These are phyloP conservation scores for Aspergillus sp. DNA, from an alignment of 2,329 filamentous ascomycete species.

Conservation along the genomic window DNA sequence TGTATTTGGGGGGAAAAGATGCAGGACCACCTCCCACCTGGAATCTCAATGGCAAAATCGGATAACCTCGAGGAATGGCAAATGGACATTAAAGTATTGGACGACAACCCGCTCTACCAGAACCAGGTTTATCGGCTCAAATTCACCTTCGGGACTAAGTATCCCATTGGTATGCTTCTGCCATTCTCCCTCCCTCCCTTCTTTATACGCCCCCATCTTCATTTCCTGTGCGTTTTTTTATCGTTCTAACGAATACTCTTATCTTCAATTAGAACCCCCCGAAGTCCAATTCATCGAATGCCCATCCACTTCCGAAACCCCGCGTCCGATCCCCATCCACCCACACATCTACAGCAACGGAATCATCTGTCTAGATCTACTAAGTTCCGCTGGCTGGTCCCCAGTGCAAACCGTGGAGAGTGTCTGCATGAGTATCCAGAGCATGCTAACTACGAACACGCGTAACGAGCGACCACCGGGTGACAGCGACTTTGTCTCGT, in stretches of 20 bases:
- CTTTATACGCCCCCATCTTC: no score
- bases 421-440: slow-evolving; percentile 94
- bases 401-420: slow-evolving; percentile 97
- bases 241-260: background rate
- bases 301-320: slow-evolving; percentile 33
- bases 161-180: slow-evolving; percentile 84
- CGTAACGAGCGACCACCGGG: slow-evolving; percentile 87
- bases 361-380: slow-evolving; percentile 93
- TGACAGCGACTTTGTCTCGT: slow-evolving; percentile 81
- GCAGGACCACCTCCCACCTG: slow-evolving; percentile 55
- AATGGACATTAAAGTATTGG: slow-evolving; percentile 86
- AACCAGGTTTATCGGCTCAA: slow-evolving; percentile 77
- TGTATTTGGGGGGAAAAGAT: slow-evolving; percentile 34
- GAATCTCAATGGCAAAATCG: slow-evolving; percentile 73
- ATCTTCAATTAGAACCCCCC: slow-evolving; percentile 66
- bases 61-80: slow-evolving; percentile 86
- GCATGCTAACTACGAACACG: slow-evolving; percentile 93
- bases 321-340: slow-evolving; percentile 76
- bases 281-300: slow-evolving; percentile 82
- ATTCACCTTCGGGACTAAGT: slow-evolving; percentile 77
- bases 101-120: slow-evolving; percentile 82
- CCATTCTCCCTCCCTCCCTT: background rate
- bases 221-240: no score
- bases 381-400: slow-evolving; percentile 85
- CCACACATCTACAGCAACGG: slow-evolving; percentile 98